Evolutionary conservation across 108 stramenopile species (phyloP).

Genomic region (Cylindrotheca closterium): DNA sequence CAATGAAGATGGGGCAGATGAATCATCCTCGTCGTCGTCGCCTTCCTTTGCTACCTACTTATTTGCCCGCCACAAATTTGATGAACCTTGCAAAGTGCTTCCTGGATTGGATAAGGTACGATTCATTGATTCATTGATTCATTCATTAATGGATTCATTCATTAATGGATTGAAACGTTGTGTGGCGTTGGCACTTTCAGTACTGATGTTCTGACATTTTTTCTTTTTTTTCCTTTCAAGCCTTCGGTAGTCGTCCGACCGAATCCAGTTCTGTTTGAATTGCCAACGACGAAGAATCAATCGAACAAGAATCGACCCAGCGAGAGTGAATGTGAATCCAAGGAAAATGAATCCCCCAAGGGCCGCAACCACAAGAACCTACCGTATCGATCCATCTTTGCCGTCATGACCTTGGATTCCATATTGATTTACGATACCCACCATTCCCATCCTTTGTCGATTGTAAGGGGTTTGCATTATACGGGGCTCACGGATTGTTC

Average conservation of each 20-base stretch:
- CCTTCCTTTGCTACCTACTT: constrained; percentile 74
- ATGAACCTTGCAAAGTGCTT: constrained; percentile 78
- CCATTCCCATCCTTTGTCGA: constrained; percentile 63
- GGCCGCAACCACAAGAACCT: constrained; percentile 15
- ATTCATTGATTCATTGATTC: background rate
- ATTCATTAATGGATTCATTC: background rate
- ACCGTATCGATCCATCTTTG: constrained; percentile 80
- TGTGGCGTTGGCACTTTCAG: background rate
- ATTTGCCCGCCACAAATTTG: constrained; percentile 78
- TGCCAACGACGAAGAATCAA: too few species aligned
- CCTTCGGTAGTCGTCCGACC: constrained; percentile 82
- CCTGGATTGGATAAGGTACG: constrained; percentile 75
- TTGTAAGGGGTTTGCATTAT: constrained; percentile 81
- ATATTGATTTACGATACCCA: constrained; percentile 84
- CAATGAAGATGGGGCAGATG: constrained; percentile 14
- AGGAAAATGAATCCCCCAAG: constrained; percentile 27
- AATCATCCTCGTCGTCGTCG: background rate
- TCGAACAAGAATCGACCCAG: too few species aligned
- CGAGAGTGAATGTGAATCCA: constrained; percentile 24
- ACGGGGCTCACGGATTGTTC: constrained; percentile 80
- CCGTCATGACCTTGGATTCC: constrained; percentile 75
- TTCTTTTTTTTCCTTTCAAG: constrained; percentile 17
- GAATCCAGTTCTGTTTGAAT: constrained; percentile 75
- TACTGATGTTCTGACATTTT: background rate
- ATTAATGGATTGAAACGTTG: background rate